Percentiles rank a stretch among this genome's conserved stretches.
These are phyloP conservation scores for Tricladium varicosporioides DNA, from an alignment of 2,329 filamentous ascomycete genomes.

Conservation along the genomic window DNA sequence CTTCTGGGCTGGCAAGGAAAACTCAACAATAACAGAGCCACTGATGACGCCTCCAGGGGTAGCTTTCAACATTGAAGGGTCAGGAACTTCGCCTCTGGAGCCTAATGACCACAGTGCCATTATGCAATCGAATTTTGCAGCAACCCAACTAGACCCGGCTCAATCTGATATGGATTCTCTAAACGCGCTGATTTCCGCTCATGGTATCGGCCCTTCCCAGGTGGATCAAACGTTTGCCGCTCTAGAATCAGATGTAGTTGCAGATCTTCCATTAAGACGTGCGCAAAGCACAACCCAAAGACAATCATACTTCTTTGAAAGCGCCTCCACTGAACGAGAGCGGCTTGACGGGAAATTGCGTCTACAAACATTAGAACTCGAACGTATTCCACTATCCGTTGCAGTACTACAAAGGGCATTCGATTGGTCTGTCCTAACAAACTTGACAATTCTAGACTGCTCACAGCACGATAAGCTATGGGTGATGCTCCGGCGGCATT, in stretches of 20 bases:
- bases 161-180: conserved; percentile 30
- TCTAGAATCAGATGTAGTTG: conserved; percentile 9
- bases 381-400: conserved; percentile 71
- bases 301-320: conserved; percentile 27
- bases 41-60: conserved; percentile 10
- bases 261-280: conserved; percentile 25
- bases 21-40: conserved; percentile 9
- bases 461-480: conserved; percentile 71
- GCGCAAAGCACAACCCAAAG: conserved; percentile 24
- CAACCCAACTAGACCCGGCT: conserved; percentile 9
- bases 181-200: conserved; percentile 27
- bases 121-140: conserved; percentile 8
- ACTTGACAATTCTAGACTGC: conserved; percentile 72
- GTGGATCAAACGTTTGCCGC: conserved; percentile 3
- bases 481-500: conserved; percentile 66
- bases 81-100: conserved; percentile 5
- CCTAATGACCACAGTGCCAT: conserved; percentile 17
- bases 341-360: conserved; percentile 57
- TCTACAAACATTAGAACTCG: conserved; percentile 71
- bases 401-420: conserved; percentile 67
- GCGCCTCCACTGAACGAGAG: conserved; percentile 33
- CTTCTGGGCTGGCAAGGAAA: conserved; percentile 19
- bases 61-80: conserved; percentile 17
- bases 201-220: conserved; percentile 16
- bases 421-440: conserved; percentile 72